These are phyloP conservation scores for Entelexis sorbosivorans DNA, from an alignment of 1,139 yeast genomes.

Conservation along the genomic window DNA sequence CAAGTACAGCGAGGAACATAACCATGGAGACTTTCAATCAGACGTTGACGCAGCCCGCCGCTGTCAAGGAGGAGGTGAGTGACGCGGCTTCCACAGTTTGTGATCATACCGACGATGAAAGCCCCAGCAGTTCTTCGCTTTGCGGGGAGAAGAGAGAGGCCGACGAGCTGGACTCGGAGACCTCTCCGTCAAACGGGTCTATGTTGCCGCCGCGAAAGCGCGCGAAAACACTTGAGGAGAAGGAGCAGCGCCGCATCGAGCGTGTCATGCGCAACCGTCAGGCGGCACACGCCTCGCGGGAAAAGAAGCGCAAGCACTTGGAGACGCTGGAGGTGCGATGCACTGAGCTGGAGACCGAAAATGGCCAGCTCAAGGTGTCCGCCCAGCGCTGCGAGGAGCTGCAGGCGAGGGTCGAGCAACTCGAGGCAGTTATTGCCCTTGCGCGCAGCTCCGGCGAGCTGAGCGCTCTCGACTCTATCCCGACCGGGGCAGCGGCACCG, in stretches of 20 bases:
- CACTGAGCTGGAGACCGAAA: slow-evolving; percentile 26
- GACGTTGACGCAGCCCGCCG: slow-evolving; percentile 17
- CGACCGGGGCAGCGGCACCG: background rate
- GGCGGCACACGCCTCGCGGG: slow-evolving; percentile 96
- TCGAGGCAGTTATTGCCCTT: slow-evolving; percentile 25
- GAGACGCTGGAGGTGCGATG: slow-evolving; percentile 60
- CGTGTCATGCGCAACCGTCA: slow-evolving; percentile 85
- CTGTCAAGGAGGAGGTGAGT: slow-evolving; percentile 22
- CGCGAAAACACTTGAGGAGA: slow-evolving; percentile 93
- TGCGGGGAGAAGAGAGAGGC: slow-evolving; percentile 23
- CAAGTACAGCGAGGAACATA: slow-evolving; percentile 3
- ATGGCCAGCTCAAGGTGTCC: slow-evolving; percentile 25
- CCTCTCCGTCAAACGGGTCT: slow-evolving; percentile 23
- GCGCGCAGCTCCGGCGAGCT: slow-evolving; percentile 29
- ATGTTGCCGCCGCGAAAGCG: slow-evolving; percentile 83
- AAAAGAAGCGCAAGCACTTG: slow-evolving; percentile 86
- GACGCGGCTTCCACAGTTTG: slow-evolving; percentile 8
- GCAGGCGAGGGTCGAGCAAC: slow-evolving; percentile 26
- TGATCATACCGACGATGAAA: slow-evolving; percentile 18
- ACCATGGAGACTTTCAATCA: slow-evolving; percentile 20
- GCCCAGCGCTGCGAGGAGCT: slow-evolving; percentile 25
- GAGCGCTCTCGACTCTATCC: slow-evolving; percentile 24
- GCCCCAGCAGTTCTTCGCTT: slow-evolving; percentile 18
- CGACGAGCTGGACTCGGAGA: slow-evolving; percentile 25
- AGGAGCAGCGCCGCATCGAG: slow-evolving; percentile 90